Percentiles rank a stretch among this genome's conserved stretches.
These are phyloP conservation scores for Diplodia scrobiculata DNA, from an alignment of 2,329 filamentous ascomycete genomes.

Conservation along the genomic window DNA sequence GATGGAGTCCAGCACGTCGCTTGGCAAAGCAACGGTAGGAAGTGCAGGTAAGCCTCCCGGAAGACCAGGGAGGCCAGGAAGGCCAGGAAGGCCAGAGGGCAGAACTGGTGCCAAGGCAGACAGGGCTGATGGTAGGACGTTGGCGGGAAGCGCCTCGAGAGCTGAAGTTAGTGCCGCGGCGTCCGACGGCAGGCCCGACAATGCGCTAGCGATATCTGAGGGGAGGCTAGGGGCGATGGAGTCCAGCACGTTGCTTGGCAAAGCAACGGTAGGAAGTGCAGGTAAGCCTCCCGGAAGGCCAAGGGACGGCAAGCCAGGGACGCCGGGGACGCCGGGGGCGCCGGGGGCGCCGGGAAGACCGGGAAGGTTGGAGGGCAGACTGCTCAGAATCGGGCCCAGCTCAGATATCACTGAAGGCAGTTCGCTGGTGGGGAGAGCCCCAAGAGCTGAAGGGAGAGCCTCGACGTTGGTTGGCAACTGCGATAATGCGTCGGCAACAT, in stretches of 20 bases:
- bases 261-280: too few relatives aligned
- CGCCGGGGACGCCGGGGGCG: not conserved
- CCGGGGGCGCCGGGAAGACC: not conserved
- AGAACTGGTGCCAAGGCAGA: not conserved
- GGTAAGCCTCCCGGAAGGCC: not conserved
- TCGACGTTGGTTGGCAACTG: not conserved
- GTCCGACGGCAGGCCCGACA: not conserved
- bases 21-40: not conserved
- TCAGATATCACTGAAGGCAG: not conserved
- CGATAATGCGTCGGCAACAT: slow-evolving; percentile 10
- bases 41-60: not conserved
- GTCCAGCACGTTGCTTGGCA: not conserved
- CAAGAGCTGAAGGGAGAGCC: not conserved
- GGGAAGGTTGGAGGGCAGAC: not conserved
- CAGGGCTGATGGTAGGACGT: not conserved
- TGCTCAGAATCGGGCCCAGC: not conserved
- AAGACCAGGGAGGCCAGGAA: not conserved
- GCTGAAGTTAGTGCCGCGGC: not conserved
- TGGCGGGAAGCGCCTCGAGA: not conserved
- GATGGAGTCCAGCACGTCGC: not conserved
- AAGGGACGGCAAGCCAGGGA: not conserved
- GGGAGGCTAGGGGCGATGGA: not conserved
- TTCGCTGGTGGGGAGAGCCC: not conserved
- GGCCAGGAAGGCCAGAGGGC: not conserved
- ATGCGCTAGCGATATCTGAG: not conserved